Conservation (phyloP, 179 eudicot species). For the Camellia oleifera region DNA sequence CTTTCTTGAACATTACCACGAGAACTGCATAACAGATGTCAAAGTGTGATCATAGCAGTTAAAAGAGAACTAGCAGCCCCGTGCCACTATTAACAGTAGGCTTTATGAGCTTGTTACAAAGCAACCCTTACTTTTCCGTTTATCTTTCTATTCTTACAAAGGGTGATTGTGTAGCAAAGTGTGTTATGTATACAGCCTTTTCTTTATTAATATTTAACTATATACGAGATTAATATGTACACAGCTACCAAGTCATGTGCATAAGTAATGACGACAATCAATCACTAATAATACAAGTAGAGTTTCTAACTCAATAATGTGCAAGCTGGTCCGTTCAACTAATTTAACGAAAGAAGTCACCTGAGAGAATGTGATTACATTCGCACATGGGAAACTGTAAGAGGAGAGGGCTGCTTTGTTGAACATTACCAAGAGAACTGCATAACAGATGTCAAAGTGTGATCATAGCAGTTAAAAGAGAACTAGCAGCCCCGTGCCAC, state of each 20-base stretch:
- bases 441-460: constrained; percentile 24
- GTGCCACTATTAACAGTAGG: background rate
- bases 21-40: no score
- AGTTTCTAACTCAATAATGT: constrained; percentile 5
- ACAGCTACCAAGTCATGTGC: background rate
- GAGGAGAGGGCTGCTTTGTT: constrained; percentile 80
- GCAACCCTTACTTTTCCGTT: no score
- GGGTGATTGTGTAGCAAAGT: no score
- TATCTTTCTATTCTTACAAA: no score
- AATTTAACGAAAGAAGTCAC: constrained; percentile 23
- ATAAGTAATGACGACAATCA: background rate
- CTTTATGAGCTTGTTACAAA: background rate
- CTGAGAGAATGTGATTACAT: constrained; percentile 70
- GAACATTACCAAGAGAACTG: constrained; percentile 71
- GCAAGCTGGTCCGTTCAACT: background rate
- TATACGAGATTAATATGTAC: no score
- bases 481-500: background rate
- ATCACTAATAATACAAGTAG: background rate
- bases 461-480: background rate
- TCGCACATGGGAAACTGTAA: constrained; percentile 58
- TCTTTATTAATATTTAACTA: no score
- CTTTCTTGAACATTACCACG: no score
- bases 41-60: no score
- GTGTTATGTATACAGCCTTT: no score
- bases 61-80: no score